These are phyloP conservation scores for Cystobasidiaceae sp. DNA, from an alignment of 1,284 basidiomycete genomes.

Conservation along the genomic window DNA sequence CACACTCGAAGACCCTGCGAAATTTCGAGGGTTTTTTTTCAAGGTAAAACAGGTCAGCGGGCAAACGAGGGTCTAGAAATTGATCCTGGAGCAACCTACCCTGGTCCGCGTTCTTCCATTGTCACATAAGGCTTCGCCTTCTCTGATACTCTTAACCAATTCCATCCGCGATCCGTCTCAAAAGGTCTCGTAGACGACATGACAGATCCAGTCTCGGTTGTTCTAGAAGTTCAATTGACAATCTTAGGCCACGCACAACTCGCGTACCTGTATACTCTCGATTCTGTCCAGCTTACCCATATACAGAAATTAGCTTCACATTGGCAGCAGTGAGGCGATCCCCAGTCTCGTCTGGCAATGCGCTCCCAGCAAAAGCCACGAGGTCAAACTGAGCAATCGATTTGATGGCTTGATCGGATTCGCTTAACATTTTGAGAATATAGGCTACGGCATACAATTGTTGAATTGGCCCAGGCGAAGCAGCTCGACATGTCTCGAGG, in stretches of 20 bases:
- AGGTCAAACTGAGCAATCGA: slow-evolving; percentile 53
- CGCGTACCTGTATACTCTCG: neutral
- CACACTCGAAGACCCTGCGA: slow-evolving; percentile 52
- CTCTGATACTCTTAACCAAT: slow-evolving; percentile 53
- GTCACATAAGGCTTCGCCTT: slow-evolving; percentile 50
- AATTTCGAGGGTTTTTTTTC: neutral
- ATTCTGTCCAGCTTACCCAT: slow-evolving; percentile 47
- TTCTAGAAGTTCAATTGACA: slow-evolving; percentile 32
- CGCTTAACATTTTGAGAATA: slow-evolving; percentile 54
- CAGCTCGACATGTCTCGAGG: slow-evolving; percentile 6
- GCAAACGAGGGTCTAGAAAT: neutral
- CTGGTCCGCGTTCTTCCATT: slow-evolving; percentile 50
- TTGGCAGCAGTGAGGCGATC: slow-evolving; percentile 54
- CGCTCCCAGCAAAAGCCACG: slow-evolving; percentile 53
- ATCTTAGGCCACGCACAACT: too few species aligned
- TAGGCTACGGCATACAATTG: slow-evolving; percentile 48
- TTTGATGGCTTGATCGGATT: slow-evolving; percentile 52
- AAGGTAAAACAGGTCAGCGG: neutral
- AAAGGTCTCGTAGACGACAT: slow-evolving; percentile 56
- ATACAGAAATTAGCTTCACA: slow-evolving; percentile 55
- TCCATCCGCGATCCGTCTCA: slow-evolving; percentile 57
- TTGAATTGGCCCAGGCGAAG: slow-evolving; percentile 1
- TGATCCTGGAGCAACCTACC: slow-evolving; percentile 34
- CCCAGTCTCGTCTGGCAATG: slow-evolving; percentile 54
- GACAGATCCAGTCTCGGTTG: slow-evolving; percentile 47